Base-by-base conservation (phyloP, 805 yeast species). In the Kazachstania viticola region DNA sequence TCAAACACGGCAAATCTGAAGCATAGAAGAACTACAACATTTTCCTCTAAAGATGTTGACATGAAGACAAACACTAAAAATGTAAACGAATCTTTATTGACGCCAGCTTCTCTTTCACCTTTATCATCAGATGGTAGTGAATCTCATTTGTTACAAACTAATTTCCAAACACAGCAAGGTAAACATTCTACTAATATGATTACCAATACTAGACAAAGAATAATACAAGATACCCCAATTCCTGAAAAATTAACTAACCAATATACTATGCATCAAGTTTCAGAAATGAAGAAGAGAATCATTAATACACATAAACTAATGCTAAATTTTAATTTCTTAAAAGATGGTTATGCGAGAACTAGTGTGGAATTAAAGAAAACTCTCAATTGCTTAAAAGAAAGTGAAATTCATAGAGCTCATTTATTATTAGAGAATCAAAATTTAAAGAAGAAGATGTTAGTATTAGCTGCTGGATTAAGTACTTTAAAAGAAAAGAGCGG, bases 361-460 rank as follows among this genome's bases (percentile, higher is more conserved):
- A 46, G 56, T 23, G 41, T 49, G 13, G 58, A 56, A 24, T 38
- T 61, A 33, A 54, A 57, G 27, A 55, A 46, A 22, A 36, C 58
- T 9, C 37, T 61, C 41, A 36, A 36, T 25, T 55, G 51, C 28
- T 38, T 61, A 31, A 59, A 54, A 33, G 58, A 54, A 29, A 58
- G 61, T 29, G 67, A 62, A 40, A 40, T 44, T 30, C 51, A 49
- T 39, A 54, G 65, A 45, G 49, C 61, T 3, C 54, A 49, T 27
- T 37, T 62, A 17, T 37, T 57, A 40, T 42, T 49, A 25, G 65
- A 62, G 34, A 62, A 62, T 36, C 56, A 56, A 39, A 44, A 49
- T n/a, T 42, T 61, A 40, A 57, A 51, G 32, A 46, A 42, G 36
- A 37, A 45, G 21, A 34, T 56, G 25, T 31, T 38, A 15, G 43